Evolutionary conservation across 1,139 yeast genomes (phyloP).

Genomic region (Debaryomyces coudertii): DNA sequence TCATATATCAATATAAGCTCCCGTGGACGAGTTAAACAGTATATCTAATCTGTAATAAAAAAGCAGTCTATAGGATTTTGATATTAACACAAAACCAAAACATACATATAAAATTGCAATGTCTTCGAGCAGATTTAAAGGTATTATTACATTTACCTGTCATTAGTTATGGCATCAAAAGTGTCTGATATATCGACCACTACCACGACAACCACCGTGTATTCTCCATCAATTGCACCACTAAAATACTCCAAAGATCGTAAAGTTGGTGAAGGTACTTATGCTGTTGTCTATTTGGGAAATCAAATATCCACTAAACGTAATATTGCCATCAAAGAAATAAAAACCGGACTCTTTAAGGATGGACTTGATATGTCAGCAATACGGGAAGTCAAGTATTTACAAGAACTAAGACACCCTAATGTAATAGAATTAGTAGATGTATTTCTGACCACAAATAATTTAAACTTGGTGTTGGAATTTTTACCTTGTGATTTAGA

Average conservation of each 20-base stretch:
- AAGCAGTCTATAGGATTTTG: background rate
- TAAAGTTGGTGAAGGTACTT: slow-evolving; percentile 98
- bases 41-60: too few relatives aligned
- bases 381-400: slow-evolving; percentile 87
- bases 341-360: slow-evolving; percentile 90
- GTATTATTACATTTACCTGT: too few relatives aligned
- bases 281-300: slow-evolving; percentile 94
- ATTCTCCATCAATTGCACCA: slow-evolving; percentile 1
- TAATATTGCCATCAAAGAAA: slow-evolving; percentile 88
- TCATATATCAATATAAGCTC: too few relatives aligned
- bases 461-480: slow-evolving; percentile 85
- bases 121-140: background rate
- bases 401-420: slow-evolving; percentile 81
- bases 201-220: background rate
- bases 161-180: background rate
- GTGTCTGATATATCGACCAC: background rate
- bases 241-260: slow-evolving; percentile 55
- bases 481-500: slow-evolving; percentile 92
- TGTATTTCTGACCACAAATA: slow-evolving; percentile 73
- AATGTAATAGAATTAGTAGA: slow-evolving; percentile 88
- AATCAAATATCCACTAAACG: slow-evolving; percentile 58
- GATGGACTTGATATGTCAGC: slow-evolving; percentile 99
- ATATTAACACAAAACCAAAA: background rate
- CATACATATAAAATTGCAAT: too few relatives aligned
- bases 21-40: too few relatives aligned